Conservation (phyloP, 169 alveolate species). For the Amoebophrya sp. region DNA sequence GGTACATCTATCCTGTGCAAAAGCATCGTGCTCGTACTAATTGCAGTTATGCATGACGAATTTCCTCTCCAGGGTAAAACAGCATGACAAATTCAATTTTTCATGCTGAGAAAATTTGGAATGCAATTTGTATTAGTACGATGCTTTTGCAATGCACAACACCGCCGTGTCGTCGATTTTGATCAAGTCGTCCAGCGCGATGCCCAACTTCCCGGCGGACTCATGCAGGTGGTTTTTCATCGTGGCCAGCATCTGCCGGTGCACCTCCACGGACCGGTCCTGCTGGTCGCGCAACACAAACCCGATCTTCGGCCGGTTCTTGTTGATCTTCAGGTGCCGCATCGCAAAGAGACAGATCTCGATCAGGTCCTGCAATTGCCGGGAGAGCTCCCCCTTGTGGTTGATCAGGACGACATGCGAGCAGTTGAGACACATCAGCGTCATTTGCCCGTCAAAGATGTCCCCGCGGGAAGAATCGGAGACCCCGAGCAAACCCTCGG, state of each 20-base stretch:
- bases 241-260: not conserved
- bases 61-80: too few relatives aligned
- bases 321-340: conserved; percentile 21
- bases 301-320: not conserved
- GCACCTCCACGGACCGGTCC: not conserved
- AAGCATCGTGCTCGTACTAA: too few relatives aligned
- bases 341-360: conserved; percentile 5
- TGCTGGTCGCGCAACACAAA: not conserved
- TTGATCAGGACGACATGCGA: conserved; percentile 45
- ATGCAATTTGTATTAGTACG: too few relatives aligned
- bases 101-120: too few relatives aligned
- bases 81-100: too few relatives aligned
- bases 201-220: not conserved
- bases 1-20: too few relatives aligned
- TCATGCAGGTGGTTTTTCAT: conserved; percentile 3
- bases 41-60: too few relatives aligned
- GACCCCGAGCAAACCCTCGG: conserved; percentile 31
- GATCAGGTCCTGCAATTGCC: conserved; percentile 18
- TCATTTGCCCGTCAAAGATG: conserved; percentile 45
- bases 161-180: conserved; percentile 16
- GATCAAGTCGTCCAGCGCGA: not conserved
- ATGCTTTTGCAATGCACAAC: too few relatives aligned
- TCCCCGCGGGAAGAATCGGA: conserved; percentile 23
- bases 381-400: conserved; percentile 33
- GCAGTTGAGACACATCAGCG: conserved; percentile 46